Base-by-base conservation (phyloP, 2,329 filamentous ascomycete genomes). In the Arthroderma uncinatum region DNA sequence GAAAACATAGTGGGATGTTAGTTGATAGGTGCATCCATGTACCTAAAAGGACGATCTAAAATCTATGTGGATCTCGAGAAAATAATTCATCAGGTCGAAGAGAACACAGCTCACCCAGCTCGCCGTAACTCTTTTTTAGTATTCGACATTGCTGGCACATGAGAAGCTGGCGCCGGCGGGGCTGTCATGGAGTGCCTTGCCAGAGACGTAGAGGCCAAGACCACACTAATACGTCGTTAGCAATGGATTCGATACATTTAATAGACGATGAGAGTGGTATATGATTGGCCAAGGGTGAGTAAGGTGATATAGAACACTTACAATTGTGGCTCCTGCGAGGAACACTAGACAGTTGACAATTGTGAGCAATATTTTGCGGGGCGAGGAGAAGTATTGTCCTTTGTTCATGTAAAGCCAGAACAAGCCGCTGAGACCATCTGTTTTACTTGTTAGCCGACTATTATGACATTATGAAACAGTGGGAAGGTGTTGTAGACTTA, bases 341-440 rank as follows among this genome's bases (percentile, higher is more conserved):
- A 79, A 69, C n/a, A 77, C 70, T 0, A 70, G 36, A 0, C 67
- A 61, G 58, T 80, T 80, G 23, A 78, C n/a, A 3, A 73, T 56
- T 2, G 74, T 74, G 23, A 79, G 64, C 1, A 61, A 57, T 25
- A 73, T 73, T 65, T 79, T 80, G 47, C 70, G 67, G 59, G 68
- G 71, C 37, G 69, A 72, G 28, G 68, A 68, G 50, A 73, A 73
- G 65, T 68, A 74, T 12, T 62, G 62, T 1, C 72, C 74, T 55
- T 68, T 67, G 61, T 80, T 75, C 58, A 81, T 68, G 60, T 74
- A 74, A 55, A 78, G 62, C 74, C 75, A 78, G 61, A 78, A 74
- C 1, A 72, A 62, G 7, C 71, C 74, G 19, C 70, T 71, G 2
- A 78, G 63, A 0, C 74, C 73, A 62, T 73, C 59, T 62, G 37